Evolutionary conservation across 1,139 yeast species (phyloP), one percentile per base, ranked within the genome.

Genomic region (Eremothecium sinecaudum): DNA sequence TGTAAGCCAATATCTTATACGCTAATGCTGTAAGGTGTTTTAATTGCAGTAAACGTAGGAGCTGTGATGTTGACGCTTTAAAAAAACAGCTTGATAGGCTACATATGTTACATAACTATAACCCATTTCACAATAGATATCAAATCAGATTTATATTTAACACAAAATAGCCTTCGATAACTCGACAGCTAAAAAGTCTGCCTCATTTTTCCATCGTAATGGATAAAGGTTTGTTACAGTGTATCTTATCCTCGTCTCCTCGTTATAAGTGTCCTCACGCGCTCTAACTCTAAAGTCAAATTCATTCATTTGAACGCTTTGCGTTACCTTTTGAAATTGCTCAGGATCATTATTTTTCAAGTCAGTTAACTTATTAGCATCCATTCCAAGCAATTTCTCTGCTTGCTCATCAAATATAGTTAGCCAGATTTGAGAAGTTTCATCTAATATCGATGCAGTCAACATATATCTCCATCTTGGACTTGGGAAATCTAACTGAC

Each of bases 391-490:
- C 31, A 92, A 60, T 44, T 66, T 65, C 31, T 66, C 67, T 1
- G 93, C 97, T 45, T 79, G 81, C 22, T 79, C 90, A 56, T 90
- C 94, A 53, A 92, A 92, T 37, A 82, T 66, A 0, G 94, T 79
- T 22, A 82, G 63, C 94, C 96, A 86, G 42, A 86, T 62, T 56
- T 80, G 90, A 17, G 87, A 93, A 2, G 93, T 69, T 41, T 69
- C 67, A 58, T 92, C 99, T 53, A 76, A 69, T 9, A 86, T 71
- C 3, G 84, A 73, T 34, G 77, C 61, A 16, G 79, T 76, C 46
- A 87, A 59, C 38, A 87, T 75, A 49, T 81, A 92, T 55, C 97
- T 73, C 62, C 81, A 77, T 33, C 69, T 66, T 20, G 98, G 96
- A 39, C 67, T 69, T 3, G 70, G 66, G 51, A 73, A 77, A 38